Base-by-base conservation (phyloP, 2,329 filamentous ascomycete genomes). In the Periconia sp. region DNA sequence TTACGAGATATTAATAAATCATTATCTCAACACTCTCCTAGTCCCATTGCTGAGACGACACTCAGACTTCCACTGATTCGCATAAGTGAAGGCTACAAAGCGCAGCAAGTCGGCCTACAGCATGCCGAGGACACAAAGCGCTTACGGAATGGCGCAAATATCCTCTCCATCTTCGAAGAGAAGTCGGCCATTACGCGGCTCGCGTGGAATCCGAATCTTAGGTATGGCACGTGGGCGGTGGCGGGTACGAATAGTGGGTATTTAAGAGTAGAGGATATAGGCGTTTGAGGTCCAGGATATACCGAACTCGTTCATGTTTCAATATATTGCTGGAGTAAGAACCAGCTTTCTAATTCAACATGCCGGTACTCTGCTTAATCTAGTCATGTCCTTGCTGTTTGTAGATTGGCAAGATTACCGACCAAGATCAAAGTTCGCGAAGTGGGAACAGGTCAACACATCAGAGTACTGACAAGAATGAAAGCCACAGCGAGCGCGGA, bases 121-220 rank as follows among this genome's bases (percentile, higher is more conserved):
- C 52, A 58, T 24, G 49, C 53, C 1, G 48, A 57, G 1, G 46
- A 56, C 2, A 43, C 51, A 3, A 59, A 59, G 34, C 40, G 57
- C 55, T 50, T 52, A 13, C 51, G 45, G 3, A 63, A 70, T 18
- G 54, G 53, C 2, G 62, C 56, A 2, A 62, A 64, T 7, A 61
- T 64, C 25, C 63, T 71, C 12, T 75, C 74, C 0, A 64, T 78
- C 4, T 74, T 71, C 43, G 76, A 78, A 36, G 69, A 73, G 50
- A 61, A 70, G 41, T 71, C 71, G 9, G 71, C 70, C 2, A 61
- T 78, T 5, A 74, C 73, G 13, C 62, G 67, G 7, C 54, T 79
- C 31, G 66, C 70, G 11, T 80, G 77, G 77, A 80, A 80, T 55
- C 73, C 73, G n/a, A 80, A 79, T 55, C 21, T 74, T 16, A 68